Base-by-base conservation (phyloP, 179 eudicot species). In the Gypsophila paniculata region DNA sequence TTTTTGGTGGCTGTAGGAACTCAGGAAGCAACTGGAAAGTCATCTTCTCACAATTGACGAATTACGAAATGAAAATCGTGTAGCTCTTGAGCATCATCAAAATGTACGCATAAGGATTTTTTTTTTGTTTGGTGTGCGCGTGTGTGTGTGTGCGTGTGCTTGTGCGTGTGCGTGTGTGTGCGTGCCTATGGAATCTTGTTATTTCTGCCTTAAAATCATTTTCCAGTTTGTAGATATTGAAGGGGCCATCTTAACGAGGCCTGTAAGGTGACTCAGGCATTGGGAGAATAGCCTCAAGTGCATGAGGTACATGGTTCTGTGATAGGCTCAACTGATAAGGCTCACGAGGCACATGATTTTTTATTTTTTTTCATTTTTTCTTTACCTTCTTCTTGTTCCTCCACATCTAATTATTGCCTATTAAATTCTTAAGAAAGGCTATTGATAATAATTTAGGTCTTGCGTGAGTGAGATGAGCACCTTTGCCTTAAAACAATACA, bases 21-120 rank as follows among this genome's bases (percentile, higher is more conserved):
- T 91, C 77, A 84, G 98, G 85, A 93, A 86, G 85, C 96, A 85
- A 77, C 76, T 93, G 81, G 98, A 93, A 82, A 73, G 67, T 74
- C 90, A 89, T 51, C 94, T 86, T 73, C 76, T 78, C 65, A 82
- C 87, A 13, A 85, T 88, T 68, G 96, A 93, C 11, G 73, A 86
- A 29, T 81, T 93, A 81, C 85, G 77, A 17, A 84, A 71, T 70
- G 96, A 89, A 69, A 86, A 76, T 68, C 96, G 88, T 83, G 90
- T 81, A 74, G 90, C 80, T 68, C 48, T 69, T 76, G 94, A 89
- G 71, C 87, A 72, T 71, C 91, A 87, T 80, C 91, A 93, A 81
- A 84, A 65, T 82, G 97, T 91, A 91, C 70, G 84, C 72, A 70
- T 51, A 59, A 59, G 51, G 71, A 68, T 44, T 70, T 75, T 25